phyloP scores from a whole-genome alignment of 257 asterid species.

The Nicotiana noctiflora region DNA sequence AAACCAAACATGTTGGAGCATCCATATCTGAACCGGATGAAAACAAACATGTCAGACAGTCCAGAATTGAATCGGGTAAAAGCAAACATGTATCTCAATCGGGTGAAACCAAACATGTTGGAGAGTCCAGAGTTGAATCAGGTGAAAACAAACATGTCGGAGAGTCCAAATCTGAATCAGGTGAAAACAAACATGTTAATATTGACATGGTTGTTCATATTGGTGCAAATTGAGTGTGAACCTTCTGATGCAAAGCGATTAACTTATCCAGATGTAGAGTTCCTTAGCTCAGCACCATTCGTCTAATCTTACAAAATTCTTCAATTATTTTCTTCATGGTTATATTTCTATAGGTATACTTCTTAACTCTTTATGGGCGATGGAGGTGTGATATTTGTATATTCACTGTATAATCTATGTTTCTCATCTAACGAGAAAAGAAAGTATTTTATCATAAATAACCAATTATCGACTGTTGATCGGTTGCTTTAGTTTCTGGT shows the following conservation, averaged over 20 bases:
- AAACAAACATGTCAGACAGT: background rate
- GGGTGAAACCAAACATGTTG: background rate
- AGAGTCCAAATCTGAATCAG: conserved; percentile 14
- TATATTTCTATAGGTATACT: background rate
- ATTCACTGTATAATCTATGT: conserved; percentile 4
- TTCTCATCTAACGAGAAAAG: background rate
- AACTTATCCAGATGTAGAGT: background rate
- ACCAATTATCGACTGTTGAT: background rate
- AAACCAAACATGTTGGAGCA: background rate
- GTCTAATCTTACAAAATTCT: background rate
- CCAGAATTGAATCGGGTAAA: background rate
- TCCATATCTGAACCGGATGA: background rate
- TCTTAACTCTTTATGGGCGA: background rate
- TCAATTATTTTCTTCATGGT: background rate
- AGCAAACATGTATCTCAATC: background rate
- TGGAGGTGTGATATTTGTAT: background rate
- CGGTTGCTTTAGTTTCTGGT: background rate
- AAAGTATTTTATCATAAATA: conserved; percentile 1
- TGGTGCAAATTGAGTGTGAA: conserved; percentile 41
- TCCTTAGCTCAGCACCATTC: background rate
- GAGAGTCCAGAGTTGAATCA: conserved; percentile 16
- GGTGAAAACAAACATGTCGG: background rate
- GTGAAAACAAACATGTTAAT: conserved; percentile 38
- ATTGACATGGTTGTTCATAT: conserved; percentile 56
- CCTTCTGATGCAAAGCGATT: background rate